These are phyloP conservation scores for Flaveria robusta DNA, from an alignment of 129 eudicot genomes.

Conservation along the genomic window DNA sequence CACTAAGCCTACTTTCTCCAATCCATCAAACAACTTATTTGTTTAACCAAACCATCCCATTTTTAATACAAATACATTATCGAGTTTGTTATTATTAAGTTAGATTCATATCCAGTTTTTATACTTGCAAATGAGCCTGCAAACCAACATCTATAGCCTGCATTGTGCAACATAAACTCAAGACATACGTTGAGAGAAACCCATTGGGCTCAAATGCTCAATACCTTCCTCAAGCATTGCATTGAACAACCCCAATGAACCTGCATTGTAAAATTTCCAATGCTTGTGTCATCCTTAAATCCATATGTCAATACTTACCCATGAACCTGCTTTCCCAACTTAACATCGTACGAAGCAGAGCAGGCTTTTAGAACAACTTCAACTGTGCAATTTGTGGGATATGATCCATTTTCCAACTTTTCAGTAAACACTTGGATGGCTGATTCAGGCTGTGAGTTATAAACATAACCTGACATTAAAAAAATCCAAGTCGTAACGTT, in stretches of 20 bases:
- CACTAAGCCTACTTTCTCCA: conserved; percentile 54
- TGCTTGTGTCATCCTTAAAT: conserved; percentile 54
- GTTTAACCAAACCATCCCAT: conserved; percentile 60
- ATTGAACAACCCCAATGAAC: conserved; percentile 55
- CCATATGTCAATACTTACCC: conserved; percentile 62
- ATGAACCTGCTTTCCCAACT: conserved; percentile 63
- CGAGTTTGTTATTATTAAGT: conserved; percentile 48
- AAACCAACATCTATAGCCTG: conserved; percentile 64
- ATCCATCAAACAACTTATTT: conserved; percentile 64
- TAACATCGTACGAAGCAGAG: conserved; percentile 40
- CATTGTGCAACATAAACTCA: conserved; percentile 72
- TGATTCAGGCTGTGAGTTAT: conserved; percentile 57
- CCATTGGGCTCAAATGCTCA: conserved; percentile 49
- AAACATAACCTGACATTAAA: conserved; percentile 77
- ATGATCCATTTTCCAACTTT: conserved; percentile 68
- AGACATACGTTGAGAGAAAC: conserved; percentile 57
- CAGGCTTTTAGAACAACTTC: conserved; percentile 69
- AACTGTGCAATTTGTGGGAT: conserved; percentile 71
- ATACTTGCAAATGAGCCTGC: conserved; percentile 65
- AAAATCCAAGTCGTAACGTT: conserved; percentile 94
- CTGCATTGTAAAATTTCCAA: conserved; percentile 73
- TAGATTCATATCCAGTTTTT: conserved; percentile 54
- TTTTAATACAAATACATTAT: conserved; percentile 80
- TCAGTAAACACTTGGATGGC: conserved; percentile 55
- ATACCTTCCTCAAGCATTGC: conserved; percentile 66